phyloP scores from a whole-genome alignment of 164 flowering plant genomes.

The Vitis labrusca region DNA sequence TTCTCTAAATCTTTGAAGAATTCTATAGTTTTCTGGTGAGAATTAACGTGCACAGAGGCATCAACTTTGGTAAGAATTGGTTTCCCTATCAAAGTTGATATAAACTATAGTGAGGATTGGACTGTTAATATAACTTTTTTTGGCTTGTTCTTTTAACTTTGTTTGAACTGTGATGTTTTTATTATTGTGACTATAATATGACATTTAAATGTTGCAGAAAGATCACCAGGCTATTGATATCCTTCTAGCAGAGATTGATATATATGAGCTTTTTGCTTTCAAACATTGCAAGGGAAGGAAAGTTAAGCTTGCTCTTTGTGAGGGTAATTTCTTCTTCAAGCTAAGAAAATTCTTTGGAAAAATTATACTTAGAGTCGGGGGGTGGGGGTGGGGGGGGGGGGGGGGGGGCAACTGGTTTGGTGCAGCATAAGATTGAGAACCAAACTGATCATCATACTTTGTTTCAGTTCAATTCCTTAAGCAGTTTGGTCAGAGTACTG shows the following conservation, averaged over 20 bases:
- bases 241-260: constrained; percentile 94
- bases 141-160: background rate
- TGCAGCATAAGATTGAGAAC: too few species aligned
- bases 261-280: constrained; percentile 94
- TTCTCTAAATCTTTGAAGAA: too few species aligned
- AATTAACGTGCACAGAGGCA: background rate
- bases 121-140: background rate
- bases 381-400: too few species aligned
- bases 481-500: too few species aligned
- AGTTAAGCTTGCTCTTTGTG: constrained; percentile 90
- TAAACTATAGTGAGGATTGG: background rate
- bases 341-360: too few species aligned
- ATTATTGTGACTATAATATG: background rate
- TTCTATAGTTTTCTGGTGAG: background rate
- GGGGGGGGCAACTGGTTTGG: too few species aligned
- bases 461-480: too few species aligned
- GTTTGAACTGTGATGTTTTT: background rate
- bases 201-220: constrained; percentile 51
- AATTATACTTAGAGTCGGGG: too few species aligned
- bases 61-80: background rate
- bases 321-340: constrained; percentile 47
- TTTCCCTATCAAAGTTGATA: too few species aligned
- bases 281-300: constrained; percentile 94
- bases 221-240: constrained; percentile 96
- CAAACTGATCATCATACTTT: too few species aligned